Evolutionary conservation across 192 early-diverging fungal genomes (phyloP).

Genomic region (Obelidium mucronatum): DNA sequence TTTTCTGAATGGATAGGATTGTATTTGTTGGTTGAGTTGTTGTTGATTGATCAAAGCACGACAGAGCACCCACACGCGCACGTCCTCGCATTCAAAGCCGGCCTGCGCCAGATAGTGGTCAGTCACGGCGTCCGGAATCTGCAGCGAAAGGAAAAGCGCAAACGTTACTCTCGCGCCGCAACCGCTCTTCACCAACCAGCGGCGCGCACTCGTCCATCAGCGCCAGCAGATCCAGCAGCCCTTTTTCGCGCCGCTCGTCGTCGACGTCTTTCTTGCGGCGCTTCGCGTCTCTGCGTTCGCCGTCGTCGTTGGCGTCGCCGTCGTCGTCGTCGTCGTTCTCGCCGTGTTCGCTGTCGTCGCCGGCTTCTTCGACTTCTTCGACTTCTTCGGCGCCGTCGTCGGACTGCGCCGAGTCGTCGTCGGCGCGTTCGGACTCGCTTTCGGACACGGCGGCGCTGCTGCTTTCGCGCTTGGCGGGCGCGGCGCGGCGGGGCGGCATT

Average conservation of each 20-base stretch:
- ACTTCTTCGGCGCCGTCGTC: neutral
- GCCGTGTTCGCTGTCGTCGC: conserved; percentile 2
- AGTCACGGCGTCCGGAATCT: conserved; percentile 93
- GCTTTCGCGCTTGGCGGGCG: too few relatives aligned
- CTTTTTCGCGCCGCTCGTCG: conserved; percentile 71
- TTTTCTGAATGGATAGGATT: conserved; percentile 59
- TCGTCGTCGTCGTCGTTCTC: conserved; percentile 26
- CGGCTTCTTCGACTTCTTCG: neutral
- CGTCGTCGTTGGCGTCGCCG: conserved; percentile 33
- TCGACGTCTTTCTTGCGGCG: conserved; percentile 49
- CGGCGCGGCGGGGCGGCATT: too few relatives aligned
- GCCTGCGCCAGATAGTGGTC: conserved; percentile 86
- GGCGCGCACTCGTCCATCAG: conserved; percentile 89
- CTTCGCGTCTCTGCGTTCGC: conserved; percentile 7
- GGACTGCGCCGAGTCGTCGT: neutral
- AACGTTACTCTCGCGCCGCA: neutral
- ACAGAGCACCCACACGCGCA: conserved; percentile 77
- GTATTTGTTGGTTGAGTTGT: neutral
- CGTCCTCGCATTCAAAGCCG: conserved; percentile 83
- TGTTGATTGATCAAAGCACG: too few relatives aligned
- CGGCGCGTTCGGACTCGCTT: neutral
- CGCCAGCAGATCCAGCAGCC: conserved; percentile 83
- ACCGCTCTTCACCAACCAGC: conserved; percentile 61
- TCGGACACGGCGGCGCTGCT: neutral
- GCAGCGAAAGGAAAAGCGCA: neutral